A percentile compares a stretch with the other conserved stretches of the same genome.
phyloP scores from a whole-genome alignment of 352 stramenopile genomes.

The Phytophthora sp. region DNA sequence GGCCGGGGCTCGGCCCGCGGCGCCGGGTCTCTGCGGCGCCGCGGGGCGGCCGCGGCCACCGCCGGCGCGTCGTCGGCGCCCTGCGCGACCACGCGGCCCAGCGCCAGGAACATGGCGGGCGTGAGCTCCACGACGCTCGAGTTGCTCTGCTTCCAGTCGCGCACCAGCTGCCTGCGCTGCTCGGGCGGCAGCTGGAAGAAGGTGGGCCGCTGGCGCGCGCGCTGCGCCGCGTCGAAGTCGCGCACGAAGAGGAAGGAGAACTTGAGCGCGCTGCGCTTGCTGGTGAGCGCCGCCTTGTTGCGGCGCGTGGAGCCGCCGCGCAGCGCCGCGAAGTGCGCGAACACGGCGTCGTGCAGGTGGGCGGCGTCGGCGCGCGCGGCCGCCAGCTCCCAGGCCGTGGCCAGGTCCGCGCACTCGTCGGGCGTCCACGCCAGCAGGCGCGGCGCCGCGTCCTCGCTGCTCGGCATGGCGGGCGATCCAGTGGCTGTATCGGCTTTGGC shows the following conservation, averaged over 20 bases:
- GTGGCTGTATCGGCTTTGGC: no score
- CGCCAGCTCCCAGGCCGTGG: slow-evolving; percentile 39
- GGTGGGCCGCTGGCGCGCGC: not conserved
- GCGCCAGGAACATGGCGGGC: slow-evolving; percentile 21
- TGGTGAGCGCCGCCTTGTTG: slow-evolving; percentile 40
- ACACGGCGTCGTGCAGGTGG: slow-evolving; percentile 33
- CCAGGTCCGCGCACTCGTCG: slow-evolving; percentile 35
- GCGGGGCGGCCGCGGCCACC: not conserved
- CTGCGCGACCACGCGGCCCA: slow-evolving; percentile 30
- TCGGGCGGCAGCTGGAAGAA: slow-evolving; percentile 39
- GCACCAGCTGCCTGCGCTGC: slow-evolving; percentile 15
- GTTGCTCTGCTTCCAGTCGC: slow-evolving; percentile 36
- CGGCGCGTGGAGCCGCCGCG: slow-evolving; percentile 35
- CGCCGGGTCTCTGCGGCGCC: not conserved
- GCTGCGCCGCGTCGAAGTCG: slow-evolving; percentile 34
- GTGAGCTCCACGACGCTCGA: slow-evolving; percentile 40
- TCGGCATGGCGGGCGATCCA: slow-evolving; percentile 9
- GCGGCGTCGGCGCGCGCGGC: not conserved
- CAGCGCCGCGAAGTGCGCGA: slow-evolving; percentile 35
- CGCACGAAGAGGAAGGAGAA: slow-evolving; percentile 41
- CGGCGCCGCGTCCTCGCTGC: slow-evolving; percentile 28
- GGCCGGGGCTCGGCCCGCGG: slow-evolving; percentile 11
- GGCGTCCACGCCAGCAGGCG: slow-evolving; percentile 33
- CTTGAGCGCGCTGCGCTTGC: slow-evolving; percentile 40
- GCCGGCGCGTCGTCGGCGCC: slow-evolving; percentile 13